Evolutionary conservation across 305 asterid species (phyloP), one percentile per base, ranked within the genome.

Genomic region (Fraxinus sp.): DNA sequence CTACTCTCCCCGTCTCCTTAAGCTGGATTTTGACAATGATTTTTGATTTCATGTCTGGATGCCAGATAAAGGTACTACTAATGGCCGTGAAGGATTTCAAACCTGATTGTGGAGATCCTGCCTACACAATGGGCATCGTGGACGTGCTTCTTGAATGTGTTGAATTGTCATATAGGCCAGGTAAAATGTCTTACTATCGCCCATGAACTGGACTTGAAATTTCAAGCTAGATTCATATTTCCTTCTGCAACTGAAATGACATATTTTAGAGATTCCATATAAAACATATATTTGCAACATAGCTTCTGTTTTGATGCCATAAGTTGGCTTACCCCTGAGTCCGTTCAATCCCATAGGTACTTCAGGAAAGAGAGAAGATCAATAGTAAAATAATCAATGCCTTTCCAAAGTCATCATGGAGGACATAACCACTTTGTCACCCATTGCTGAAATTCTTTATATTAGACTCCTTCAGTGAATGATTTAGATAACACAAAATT

Each of bases 61-160:
- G 83, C 82, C 94, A 97, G 99, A 92, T 97, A 83, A 97, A 92
- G 91, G 92, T 91, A 79, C 98, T 97, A 84, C 86, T 97, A 80
- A 90, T 91, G 94, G 97, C 99, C 24, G 93, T 97, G 62, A 97
- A 93, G 89, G 98, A 97, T 88, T 97, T 93, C 85, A 88, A 88
- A 80, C 97, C 97, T 78, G 97, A 90, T 71, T 93, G 91, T 80
- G 98, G 98, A 66, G 98, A 97, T 90, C 91, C 99, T 62, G 97
- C 98, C 71, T 97, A 97, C 90, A 94, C 98, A 26, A 93, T 97
- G 97, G 94, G 99, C 89, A 97, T 97, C 77, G 97, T 97, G 85
- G 99, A 97, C 88, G 87, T 97, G 90, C 98, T 97, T 90, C 98
- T 92, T 81, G 98, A 92, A 86, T 93, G 98, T 84, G 96, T 97